Base-by-base conservation (phyloP, 148 eudicot genomes). In the Cornus kousa region DNA sequence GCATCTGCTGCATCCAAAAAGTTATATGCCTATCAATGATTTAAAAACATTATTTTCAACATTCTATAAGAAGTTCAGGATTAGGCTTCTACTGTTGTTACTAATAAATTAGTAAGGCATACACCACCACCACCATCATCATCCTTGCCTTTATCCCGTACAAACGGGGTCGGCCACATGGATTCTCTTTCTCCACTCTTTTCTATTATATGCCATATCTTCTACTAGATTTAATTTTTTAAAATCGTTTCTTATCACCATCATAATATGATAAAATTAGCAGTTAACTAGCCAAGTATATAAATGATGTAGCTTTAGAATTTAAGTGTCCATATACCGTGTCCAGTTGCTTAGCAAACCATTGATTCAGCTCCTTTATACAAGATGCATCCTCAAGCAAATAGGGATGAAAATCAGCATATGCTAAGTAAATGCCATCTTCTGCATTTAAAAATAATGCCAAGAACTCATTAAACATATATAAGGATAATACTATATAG, bases 331-430 rank as follows among this genome's bases (percentile, higher is more conserved):
- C 22, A 60, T 43, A 66, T 90, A 96, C 99, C 93, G 99, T 89
- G 85, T 96, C 99, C 80, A 96, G 86, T 85, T 94, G 97, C 84
- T 93, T 92, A 75, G 83, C 67, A 88, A 96, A 96, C 99, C 99
- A 96, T 79, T 94, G 92, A 85, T 91, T 91, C 74, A 94, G 81
- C 87, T 93, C 97, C 88, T 92, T 94, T 81, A 90, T 87, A 85
- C 85, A 91, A 74, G 94, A 85, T 55, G 98, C 88, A 83, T 94
- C 98, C 75, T 74, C 91, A 67, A 91, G 84, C 81, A 94, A 85
- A 79, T 90, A 96, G 39, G 90, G 91, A 86, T 91, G 95, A 80
- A 92, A 96, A 82, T 96, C 95, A 77, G 98, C 88, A 82, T 96
- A 96, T 70, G 94, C 92, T 86, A 93, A 81, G 84, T 92, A 96